Evolutionary conservation across 306 rosid genomes (phyloP).

Genomic region (Spatholobus suberectus): DNA sequence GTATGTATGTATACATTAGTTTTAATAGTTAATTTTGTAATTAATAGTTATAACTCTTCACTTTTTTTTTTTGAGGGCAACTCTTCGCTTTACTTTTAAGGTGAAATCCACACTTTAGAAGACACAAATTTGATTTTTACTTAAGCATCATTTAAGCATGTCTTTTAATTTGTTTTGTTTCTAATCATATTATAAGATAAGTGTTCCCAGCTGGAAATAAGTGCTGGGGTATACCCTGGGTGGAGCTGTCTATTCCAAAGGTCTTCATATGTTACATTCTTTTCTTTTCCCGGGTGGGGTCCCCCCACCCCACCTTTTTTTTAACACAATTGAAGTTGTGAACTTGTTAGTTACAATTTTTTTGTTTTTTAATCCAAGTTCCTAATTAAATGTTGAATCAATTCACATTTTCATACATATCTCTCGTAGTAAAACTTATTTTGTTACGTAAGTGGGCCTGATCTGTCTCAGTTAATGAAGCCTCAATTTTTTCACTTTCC

Average conservation of each 20-base stretch:
- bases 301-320: background rate
- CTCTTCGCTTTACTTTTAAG: background rate
- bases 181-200: constrained; percentile 22
- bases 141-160: background rate
- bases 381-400: constrained; percentile 7
- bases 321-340: constrained; percentile 3
- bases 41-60: background rate
- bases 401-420: constrained; percentile 27
- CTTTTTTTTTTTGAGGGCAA: background rate
- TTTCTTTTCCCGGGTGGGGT: background rate
- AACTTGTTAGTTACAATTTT: background rate
- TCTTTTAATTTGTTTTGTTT: background rate
- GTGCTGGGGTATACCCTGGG: constrained; percentile 1
- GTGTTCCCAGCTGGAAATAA: constrained; percentile 34
- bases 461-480: constrained; percentile 54
- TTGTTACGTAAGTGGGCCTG: constrained; percentile 53
- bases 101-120: background rate
- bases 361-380: background rate
- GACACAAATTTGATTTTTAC: background rate
- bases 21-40: background rate
- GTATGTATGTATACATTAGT: too few relatives aligned
- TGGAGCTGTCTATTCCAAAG: constrained; percentile 20
- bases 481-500: constrained; percentile 53
- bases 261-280: constrained; percentile 22
- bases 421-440: constrained; percentile 32